Evolutionary conservation across 1,284 basidiomycete species (phyloP).

Genomic region (Erythrobasidium hasegawianum): DNA sequence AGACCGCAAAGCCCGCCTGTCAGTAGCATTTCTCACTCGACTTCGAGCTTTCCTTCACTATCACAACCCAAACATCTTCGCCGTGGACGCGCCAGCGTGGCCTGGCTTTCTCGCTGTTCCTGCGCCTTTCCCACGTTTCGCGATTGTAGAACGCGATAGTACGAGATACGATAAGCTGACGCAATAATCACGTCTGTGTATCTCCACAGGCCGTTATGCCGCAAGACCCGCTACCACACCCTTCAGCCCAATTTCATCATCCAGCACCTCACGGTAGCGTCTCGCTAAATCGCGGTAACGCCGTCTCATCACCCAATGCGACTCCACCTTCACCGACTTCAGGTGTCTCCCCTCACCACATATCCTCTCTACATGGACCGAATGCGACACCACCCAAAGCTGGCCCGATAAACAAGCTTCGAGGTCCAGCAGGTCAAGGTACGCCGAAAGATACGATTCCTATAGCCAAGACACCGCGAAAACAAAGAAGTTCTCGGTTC

Average conservation of each 20-base stretch:
- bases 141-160: background rate
- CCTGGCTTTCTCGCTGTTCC: too few species aligned
- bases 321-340: constrained; percentile 43
- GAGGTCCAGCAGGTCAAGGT: constrained; percentile 43
- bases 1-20: background rate
- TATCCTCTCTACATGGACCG: constrained; percentile 31
- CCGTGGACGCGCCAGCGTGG: too few species aligned
- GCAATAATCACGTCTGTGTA: background rate
- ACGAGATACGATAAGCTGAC: background rate
- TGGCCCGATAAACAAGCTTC: constrained; percentile 51
- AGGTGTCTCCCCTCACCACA: constrained; percentile 20
- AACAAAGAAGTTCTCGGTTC: constrained; percentile 92
- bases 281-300: constrained; percentile 59
- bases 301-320: constrained; percentile 52
- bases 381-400: constrained; percentile 51
- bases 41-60: background rate
- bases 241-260: constrained; percentile 54
- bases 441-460: constrained; percentile 84
- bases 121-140: too few species aligned
- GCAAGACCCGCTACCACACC: constrained; percentile 58
- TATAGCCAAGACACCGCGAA: constrained; percentile 88
- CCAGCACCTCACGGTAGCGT: constrained; percentile 58
- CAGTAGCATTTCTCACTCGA: background rate
- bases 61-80: too few species aligned
- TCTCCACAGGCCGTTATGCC: constrained; percentile 57